Conservation (phyloP, 2,329 filamentous ascomycete species). For the Pochonia chlamydosporia region DNA sequence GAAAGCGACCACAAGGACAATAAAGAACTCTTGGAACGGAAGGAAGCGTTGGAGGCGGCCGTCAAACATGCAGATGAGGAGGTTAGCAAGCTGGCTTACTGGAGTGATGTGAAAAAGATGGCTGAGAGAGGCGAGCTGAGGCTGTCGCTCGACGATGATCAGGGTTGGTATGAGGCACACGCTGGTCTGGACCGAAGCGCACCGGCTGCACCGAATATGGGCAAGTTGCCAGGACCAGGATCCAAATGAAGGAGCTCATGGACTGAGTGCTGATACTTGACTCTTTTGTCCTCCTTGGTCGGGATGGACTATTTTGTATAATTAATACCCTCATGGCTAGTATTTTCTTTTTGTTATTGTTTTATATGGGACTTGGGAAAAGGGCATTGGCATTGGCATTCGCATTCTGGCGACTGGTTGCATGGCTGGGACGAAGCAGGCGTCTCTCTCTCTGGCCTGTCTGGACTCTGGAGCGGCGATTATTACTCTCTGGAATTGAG, state of each 20-base stretch:
- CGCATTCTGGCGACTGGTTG: not conserved
- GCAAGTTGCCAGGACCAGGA: slow-evolving; percentile 5
- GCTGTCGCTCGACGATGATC: slow-evolving; percentile 34
- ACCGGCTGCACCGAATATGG: slow-evolving; percentile 30
- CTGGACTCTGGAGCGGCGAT: not conserved
- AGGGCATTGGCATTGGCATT: not conserved
- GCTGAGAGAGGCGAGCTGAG: slow-evolving; percentile 45
- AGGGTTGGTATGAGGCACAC: slow-evolving; percentile 36
- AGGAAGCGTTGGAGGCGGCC: slow-evolving; percentile 67
- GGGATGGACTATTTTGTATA: not conserved
- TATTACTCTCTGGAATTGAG: not conserved
- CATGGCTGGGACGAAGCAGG: slow-evolving; percentile 1
- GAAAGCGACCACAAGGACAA: slow-evolving; percentile 30
- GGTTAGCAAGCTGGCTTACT: slow-evolving; percentile 76
- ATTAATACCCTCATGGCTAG: not conserved
- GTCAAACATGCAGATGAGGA: slow-evolving; percentile 73
- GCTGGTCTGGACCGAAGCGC: slow-evolving; percentile 50
- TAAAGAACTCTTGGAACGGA: slow-evolving; percentile 34
- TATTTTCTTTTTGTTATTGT: not conserved
- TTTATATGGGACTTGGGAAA: not conserved
- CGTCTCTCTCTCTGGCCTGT: too few relatives aligned
- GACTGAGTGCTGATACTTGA: not conserved
- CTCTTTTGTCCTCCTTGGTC: not conserved
- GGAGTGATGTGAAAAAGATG: slow-evolving; percentile 75
- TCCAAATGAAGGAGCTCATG: not conserved